Conservation (phyloP, 73 alveolate species). For the Symbiodinium pilosum region DNA sequence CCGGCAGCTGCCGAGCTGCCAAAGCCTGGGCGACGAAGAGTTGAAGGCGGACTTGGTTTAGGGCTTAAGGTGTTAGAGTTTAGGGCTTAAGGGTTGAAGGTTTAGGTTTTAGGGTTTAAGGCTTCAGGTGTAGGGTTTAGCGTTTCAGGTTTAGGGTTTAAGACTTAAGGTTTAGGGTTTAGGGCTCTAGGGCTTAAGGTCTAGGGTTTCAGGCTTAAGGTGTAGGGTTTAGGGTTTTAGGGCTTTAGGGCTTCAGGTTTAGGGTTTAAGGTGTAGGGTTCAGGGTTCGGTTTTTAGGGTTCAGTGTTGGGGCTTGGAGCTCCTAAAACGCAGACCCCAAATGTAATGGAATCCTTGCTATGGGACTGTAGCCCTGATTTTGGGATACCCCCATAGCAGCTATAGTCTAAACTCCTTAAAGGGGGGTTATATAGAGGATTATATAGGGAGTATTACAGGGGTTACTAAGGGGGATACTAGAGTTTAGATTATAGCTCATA, state of each 20-base stretch:
- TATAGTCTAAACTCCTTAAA: too few species aligned
- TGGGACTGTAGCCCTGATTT: too few species aligned
- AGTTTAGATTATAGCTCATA: too few species aligned
- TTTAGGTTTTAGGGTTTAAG: neutral
- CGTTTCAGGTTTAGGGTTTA: neutral
- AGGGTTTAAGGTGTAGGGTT: neutral
- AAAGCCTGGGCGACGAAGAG: constrained; percentile 1
- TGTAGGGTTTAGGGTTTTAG: neutral
- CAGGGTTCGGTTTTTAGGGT: too few species aligned
- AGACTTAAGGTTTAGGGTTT: neutral
- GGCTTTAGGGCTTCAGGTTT: neutral
- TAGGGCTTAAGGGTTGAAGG: neutral
- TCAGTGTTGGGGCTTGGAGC: too few species aligned
- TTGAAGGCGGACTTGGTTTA: neutral
- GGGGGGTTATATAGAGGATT: too few species aligned
- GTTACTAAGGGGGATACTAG: too few species aligned
- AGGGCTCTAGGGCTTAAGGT: neutral
- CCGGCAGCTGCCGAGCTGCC: constrained; percentile 2
- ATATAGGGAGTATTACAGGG: too few species aligned
- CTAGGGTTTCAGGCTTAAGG: neutral
- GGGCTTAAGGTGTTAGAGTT: neutral
- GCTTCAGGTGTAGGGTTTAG: neutral
- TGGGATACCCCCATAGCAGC: too few species aligned
- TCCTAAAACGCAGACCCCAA: too few species aligned
- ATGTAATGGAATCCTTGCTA: too few species aligned